Percentiles rank a stretch among this genome's conserved stretches.
Conservation (phyloP, 2,329 filamentous ascomycete species). For the Volutella citrinella region DNA sequence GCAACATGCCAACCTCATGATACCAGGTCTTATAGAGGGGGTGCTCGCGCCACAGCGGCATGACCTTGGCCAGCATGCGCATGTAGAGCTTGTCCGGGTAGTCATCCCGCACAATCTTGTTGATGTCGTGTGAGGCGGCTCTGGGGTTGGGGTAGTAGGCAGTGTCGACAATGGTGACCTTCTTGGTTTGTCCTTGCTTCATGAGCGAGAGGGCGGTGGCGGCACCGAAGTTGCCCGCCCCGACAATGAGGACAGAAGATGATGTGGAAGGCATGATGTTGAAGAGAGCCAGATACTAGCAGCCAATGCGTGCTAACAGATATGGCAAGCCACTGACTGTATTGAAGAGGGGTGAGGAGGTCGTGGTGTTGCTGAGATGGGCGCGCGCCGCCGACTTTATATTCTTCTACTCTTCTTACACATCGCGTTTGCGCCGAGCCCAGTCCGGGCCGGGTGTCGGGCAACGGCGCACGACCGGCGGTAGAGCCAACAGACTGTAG, state of each 20-base stretch:
- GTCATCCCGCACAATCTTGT: constrained; percentile 43
- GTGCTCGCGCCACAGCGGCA: constrained; percentile 39
- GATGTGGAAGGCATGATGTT: constrained; percentile 1
- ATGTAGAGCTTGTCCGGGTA: constrained; percentile 40
- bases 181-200: constrained; percentile 24
- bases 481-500: no score
- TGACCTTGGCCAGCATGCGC: constrained; percentile 37
- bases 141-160: constrained; percentile 34
- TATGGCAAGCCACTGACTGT: not conserved
- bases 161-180: constrained; percentile 36
- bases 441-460: constrained; percentile 19
- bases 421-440: constrained; percentile 10
- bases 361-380: constrained; percentile 6
- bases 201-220: constrained; percentile 38
- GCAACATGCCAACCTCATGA: constrained; percentile 55
- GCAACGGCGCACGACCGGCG: no score
- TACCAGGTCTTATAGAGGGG: constrained; percentile 52
- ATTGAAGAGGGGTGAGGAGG: constrained; percentile 8
- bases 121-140: constrained; percentile 45
- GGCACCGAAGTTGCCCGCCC: constrained; percentile 43
- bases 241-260: constrained; percentile 36
- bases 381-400: constrained; percentile 20
- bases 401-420: constrained; percentile 11
- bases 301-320: no score
- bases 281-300: constrained; percentile 1